These are phyloP conservation scores for Populus nigra DNA, from an alignment of 345 rosid species.

Conservation along the genomic window DNA sequence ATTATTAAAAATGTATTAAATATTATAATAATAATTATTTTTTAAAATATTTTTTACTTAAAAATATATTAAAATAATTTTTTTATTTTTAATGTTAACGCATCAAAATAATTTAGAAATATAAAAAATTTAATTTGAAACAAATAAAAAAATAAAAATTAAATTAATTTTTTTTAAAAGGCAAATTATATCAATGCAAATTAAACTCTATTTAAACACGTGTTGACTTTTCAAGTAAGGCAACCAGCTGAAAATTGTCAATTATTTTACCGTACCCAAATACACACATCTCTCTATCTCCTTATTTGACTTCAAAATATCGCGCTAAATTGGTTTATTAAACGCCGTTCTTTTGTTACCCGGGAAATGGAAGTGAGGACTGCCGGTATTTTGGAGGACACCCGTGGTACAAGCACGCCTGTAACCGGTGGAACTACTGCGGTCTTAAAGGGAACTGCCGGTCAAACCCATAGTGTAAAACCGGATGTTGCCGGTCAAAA, in stretches of 20 bases:
- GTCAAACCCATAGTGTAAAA: constrained; percentile 19
- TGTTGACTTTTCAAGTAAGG: constrained; percentile 29
- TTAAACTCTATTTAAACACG: constrained; percentile 53
- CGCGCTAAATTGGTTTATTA: background rate
- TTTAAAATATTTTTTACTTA: no score
- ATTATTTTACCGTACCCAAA: constrained; percentile 15
- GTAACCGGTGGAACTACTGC: constrained; percentile 39
- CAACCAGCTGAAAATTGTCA: constrained; percentile 30
- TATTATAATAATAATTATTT: no score
- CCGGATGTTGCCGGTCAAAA: constrained; percentile 23
- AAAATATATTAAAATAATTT: no score
- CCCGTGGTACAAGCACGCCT: constrained; percentile 40
- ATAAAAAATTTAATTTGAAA: no score
- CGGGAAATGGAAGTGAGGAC: constrained; percentile 23
- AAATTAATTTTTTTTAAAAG: no score
- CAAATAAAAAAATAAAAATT: no score
- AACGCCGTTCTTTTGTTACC: constrained; percentile 34
- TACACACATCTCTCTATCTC: background rate
- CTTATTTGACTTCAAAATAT: background rate
- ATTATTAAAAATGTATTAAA: constrained; percentile 8
- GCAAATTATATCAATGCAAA: constrained; percentile 25
- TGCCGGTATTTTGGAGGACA: constrained; percentile 53
- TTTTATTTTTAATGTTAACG: no score
- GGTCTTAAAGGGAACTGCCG: constrained; percentile 42
- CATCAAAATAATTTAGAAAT: no score